Evolutionary conservation across 352 stramenopile species (phyloP).

Genomic region (Phytophthora sojae): DNA sequence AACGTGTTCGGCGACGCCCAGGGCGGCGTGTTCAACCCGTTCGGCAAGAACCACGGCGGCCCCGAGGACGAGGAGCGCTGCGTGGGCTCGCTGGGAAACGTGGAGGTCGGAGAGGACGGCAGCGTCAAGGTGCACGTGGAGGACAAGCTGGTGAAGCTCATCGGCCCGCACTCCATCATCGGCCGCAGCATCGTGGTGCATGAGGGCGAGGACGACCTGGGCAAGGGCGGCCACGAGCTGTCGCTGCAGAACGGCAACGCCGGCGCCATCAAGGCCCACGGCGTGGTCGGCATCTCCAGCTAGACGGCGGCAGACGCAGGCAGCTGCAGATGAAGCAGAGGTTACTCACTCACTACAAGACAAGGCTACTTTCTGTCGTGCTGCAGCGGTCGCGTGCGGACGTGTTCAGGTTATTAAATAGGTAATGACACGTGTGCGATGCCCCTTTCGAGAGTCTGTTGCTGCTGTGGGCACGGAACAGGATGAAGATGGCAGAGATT

Average conservation of each 20-base stretch:
- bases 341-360: no score
- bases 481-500: no score
- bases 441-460: not conserved
- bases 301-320: conserved; percentile 34
- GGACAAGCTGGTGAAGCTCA: conserved; percentile 97
- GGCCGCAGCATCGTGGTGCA: conserved; percentile 96
- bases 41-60: conserved; percentile 97
- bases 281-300: conserved; percentile 93
- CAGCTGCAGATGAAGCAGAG: not conserved
- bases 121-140: conserved; percentile 93
- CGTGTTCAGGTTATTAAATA: conserved; percentile 35
- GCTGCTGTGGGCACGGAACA: not conserved
- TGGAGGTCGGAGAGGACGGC: conserved; percentile 90
- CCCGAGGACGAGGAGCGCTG: conserved; percentile 96
- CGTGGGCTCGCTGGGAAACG: conserved; percentile 95
- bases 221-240: conserved; percentile 96
- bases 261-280: conserved; percentile 91
- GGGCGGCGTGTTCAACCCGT: conserved; percentile 98
- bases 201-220: conserved; percentile 96
- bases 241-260: conserved; percentile 97
- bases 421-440: conserved; percentile 28
- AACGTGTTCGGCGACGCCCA: conserved; percentile 95
- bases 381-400: not conserved
- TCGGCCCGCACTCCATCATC: conserved; percentile 98
- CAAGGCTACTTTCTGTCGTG: no score